Evolutionary conservation across 441 rosid species (phyloP).

Genomic region (Jatropha multifida): DNA sequence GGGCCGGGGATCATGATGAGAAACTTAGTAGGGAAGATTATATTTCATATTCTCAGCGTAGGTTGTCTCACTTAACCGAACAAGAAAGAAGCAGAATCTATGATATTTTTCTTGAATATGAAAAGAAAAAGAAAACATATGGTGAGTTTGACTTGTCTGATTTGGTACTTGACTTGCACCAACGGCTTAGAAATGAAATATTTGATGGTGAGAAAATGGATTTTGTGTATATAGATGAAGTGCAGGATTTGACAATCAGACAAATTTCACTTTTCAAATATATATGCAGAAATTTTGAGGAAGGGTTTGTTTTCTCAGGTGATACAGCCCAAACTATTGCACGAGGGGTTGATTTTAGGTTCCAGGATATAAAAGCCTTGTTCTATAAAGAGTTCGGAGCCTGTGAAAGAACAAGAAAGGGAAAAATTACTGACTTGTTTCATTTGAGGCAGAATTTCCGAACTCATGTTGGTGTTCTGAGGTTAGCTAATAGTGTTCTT

Average conservation of each 20-base stretch:
- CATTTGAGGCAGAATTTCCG: constrained; percentile 57
- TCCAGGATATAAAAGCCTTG: constrained; percentile 29
- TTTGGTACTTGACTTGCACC: constrained; percentile 54
- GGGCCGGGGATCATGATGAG: constrained; percentile 26
- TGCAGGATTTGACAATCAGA: constrained; percentile 59
- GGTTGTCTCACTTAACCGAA: constrained; percentile 32
- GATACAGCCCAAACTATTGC: constrained; percentile 58
- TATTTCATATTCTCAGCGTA: constrained; percentile 36
- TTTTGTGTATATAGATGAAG: constrained; percentile 59
- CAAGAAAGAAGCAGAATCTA: constrained; percentile 36
- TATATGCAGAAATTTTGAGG: constrained; percentile 39
- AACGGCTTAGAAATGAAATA: constrained; percentile 28
- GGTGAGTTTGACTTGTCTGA: constrained; percentile 56
- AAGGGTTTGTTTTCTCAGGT: constrained; percentile 55
- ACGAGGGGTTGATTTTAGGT: constrained; percentile 38
- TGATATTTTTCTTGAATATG: constrained; percentile 43
- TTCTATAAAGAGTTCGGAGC: constrained; percentile 43
- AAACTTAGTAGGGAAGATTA: constrained; percentile 37
- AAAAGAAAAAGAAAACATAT: constrained; percentile 41
- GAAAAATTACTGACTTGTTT: constrained; percentile 40
- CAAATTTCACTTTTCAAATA: constrained; percentile 56
- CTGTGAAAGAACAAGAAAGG: constrained; percentile 31
- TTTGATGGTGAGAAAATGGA: constrained; percentile 35
- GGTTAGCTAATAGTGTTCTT: constrained; percentile 49
- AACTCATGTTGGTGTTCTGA: constrained; percentile 50